These are phyloP conservation scores for Nicotiana attenuata DNA, from an alignment of 257 asterid genomes.

Conservation along the genomic window DNA sequence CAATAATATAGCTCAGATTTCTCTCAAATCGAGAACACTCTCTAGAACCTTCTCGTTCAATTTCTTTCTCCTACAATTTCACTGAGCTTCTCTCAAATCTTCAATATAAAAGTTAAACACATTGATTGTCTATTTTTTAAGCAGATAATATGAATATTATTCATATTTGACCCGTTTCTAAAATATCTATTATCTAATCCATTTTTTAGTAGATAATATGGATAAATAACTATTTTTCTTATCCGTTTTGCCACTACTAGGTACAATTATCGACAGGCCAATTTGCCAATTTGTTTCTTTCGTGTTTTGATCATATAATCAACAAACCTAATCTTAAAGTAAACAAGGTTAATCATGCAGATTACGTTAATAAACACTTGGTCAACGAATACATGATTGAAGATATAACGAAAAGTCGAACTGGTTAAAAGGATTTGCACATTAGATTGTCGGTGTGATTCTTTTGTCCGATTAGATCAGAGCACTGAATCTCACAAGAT, in stretches of 20 bases:
- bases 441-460: background rate
- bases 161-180: no score
- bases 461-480: background rate
- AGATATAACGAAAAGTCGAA: background rate
- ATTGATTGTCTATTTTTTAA: no score
- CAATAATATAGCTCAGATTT: no score
- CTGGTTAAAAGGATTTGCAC: background rate
- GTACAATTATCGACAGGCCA: background rate
- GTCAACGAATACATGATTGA: conserved; percentile 2
- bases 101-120: no score
- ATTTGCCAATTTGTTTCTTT: background rate
- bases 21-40: no score
- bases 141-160: no score
- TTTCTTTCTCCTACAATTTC: no score
- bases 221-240: no score
- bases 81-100: no score
- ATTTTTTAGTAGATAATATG: no score
- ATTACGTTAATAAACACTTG: background rate
- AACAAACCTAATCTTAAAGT: background rate
- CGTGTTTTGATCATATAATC: background rate
- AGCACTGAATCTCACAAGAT: conserved; percentile 4
- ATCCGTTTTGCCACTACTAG: background rate
- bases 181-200: no score
- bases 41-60: no score
- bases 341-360: conserved; percentile 4